Percentiles rank a stretch among this genome's conserved stretches.
These are phyloP conservation scores for Curvularia eragrostidis DNA, from an alignment of 2,329 filamentous ascomycete genomes.

Conservation along the genomic window DNA sequence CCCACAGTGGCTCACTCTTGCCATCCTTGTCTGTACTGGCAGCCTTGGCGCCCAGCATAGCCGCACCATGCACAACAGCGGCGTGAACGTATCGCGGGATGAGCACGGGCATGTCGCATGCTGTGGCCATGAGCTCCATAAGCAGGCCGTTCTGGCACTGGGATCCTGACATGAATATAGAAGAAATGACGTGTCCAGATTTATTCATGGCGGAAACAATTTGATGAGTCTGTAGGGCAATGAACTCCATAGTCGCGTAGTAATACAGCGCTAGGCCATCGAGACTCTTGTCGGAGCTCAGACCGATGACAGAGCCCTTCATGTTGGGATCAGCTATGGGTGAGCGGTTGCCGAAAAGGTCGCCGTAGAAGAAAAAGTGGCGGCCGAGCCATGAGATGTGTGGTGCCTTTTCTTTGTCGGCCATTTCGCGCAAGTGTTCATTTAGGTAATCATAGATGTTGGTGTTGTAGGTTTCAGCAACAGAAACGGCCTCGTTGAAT, in stretches of 20 bases:
- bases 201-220: constrained; percentile 95
- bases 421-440: constrained; percentile 79
- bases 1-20: constrained; percentile 86
- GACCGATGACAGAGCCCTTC: constrained; percentile 86
- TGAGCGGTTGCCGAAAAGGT: constrained; percentile 95
- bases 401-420: constrained; percentile 71
- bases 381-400: constrained; percentile 84
- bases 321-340: constrained; percentile 92
- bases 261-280: constrained; percentile 91
- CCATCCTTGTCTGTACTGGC: constrained; percentile 79
- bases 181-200: constrained; percentile 83
- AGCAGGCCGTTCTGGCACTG: constrained; percentile 96
- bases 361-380: constrained; percentile 98
- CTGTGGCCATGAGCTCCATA: constrained; percentile 89
- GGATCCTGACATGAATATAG: constrained; percentile 98
- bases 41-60: constrained; percentile 98
- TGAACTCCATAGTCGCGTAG: constrained; percentile 97
- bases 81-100: constrained; percentile 94
- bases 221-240: constrained; percentile 93
- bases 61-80: constrained; percentile 95
- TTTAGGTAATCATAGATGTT: constrained; percentile 98
- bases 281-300: constrained; percentile 84
- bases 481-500: constrained; percentile 77
- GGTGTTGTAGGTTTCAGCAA: constrained; percentile 80
- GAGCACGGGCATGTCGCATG: constrained; percentile 88